Conservation (phyloP, 140 eudicot species). For the Flaveria floridana region DNA sequence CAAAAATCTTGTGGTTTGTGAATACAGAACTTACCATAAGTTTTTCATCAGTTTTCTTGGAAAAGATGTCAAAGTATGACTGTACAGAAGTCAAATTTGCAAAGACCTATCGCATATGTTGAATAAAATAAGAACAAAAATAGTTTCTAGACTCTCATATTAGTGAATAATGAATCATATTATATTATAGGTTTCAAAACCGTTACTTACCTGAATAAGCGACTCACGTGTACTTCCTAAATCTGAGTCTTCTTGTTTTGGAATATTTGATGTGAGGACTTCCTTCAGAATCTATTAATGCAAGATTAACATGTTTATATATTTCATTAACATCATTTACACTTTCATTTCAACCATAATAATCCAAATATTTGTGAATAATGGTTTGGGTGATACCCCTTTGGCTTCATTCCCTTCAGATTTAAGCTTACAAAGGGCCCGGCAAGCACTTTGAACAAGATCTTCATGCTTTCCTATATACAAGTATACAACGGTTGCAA, state of each 20-base stretch:
- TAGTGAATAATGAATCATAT: slow-evolving; percentile 9
- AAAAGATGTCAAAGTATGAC: slow-evolving; percentile 75
- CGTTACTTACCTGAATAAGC: slow-evolving; percentile 67
- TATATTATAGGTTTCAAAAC: neutral
- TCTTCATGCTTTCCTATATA: slow-evolving; percentile 53
- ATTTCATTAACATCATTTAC: slow-evolving; percentile 14
- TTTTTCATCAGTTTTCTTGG: slow-evolving; percentile 68
- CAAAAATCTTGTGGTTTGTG: neutral
- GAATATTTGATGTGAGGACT: slow-evolving; percentile 56
- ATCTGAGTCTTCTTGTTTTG: slow-evolving; percentile 53
- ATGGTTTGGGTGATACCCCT: slow-evolving; percentile 42
- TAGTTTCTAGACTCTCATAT: neutral
- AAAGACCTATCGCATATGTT: slow-evolving; percentile 65
- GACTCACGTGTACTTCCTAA: slow-evolving; percentile 81
- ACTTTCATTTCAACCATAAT: neutral
- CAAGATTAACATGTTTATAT: slow-evolving; percentile 18
- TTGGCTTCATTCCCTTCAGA: slow-evolving; percentile 73
- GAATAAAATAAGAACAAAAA: slow-evolving; percentile 15
- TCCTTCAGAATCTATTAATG: slow-evolving; percentile 52
- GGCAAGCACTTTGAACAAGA: slow-evolving; percentile 59
- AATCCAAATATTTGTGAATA: neutral
- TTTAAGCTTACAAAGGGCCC: slow-evolving; percentile 68
- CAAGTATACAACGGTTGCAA: slow-evolving; percentile 5
- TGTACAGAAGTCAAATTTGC: slow-evolving; percentile 78
- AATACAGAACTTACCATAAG: slow-evolving; percentile 47